Evolutionary conservation across 495 filamentous ascomycete genomes (phyloP).

Genomic region (Sabuloglossum arenarium): DNA sequence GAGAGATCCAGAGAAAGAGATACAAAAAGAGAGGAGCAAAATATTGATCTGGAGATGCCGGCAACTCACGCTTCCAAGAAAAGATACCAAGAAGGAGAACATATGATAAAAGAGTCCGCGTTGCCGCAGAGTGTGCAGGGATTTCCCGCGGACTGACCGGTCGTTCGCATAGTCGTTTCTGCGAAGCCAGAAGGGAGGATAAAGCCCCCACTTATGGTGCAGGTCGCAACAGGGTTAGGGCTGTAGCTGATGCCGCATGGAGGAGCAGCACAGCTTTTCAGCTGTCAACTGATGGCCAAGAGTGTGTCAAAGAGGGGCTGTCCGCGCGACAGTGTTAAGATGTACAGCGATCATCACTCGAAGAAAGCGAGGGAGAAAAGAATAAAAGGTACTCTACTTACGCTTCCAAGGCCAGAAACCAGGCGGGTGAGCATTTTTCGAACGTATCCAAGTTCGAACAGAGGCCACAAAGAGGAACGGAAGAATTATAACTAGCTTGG

Average conservation of each 20-base stretch:
- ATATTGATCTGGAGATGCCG: not conserved
- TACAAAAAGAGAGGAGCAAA: not conserved
- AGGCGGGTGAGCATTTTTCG: not conserved
- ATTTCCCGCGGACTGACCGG: not conserved
- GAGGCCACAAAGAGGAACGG: not conserved
- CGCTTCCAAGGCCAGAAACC: not conserved
- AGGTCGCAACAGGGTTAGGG: not conserved
- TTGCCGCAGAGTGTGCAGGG: not conserved
- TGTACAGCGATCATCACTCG: not conserved
- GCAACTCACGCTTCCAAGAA: not conserved
- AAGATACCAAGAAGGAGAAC: not conserved
- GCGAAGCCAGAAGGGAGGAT: not conserved
- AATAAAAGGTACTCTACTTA: not conserved
- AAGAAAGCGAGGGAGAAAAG: not conserved
- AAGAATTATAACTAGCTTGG: not conserved
- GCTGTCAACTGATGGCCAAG: not conserved
- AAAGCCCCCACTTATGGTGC: not conserved
- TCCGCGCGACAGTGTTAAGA: not conserved
- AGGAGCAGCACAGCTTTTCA: not conserved
- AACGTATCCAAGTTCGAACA: not conserved
- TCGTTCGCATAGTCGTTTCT: not conserved
- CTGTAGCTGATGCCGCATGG: not conserved
- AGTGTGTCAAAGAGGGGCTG: not conserved
- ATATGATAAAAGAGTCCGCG: not conserved
- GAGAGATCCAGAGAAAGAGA: not conserved